phyloP scores from a whole-genome alignment of 179 eudicot species.

The Amaranthus tricolor region DNA sequence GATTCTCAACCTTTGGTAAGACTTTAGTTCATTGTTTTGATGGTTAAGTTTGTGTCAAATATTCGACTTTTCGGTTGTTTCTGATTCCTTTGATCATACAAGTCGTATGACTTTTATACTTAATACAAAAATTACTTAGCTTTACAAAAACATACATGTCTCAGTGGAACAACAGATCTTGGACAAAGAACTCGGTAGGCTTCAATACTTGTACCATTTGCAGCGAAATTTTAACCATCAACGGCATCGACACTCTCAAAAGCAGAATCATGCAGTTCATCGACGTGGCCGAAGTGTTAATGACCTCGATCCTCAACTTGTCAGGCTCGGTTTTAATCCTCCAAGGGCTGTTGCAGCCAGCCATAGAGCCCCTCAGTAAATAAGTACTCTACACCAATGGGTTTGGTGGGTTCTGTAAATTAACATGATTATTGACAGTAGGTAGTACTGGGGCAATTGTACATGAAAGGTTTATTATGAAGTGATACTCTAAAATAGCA shows the following conservation, averaged over 20 bases:
- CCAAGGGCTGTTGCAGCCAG: conserved; percentile 33
- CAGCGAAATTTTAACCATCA: conserved; percentile 43
- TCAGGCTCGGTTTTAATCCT: conserved; percentile 33
- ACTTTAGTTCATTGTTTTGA: too few species aligned
- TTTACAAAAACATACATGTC: conserved; percentile 2
- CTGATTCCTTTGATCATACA: too few species aligned
- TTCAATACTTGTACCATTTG: conserved; percentile 53
- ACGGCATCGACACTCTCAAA: conserved; percentile 39
- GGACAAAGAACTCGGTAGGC: conserved; percentile 72
- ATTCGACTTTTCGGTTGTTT: too few species aligned
- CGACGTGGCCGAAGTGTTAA: conserved; percentile 46
- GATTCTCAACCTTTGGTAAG: too few species aligned
- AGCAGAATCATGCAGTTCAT: conserved; percentile 38
- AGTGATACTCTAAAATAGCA: too few species aligned
- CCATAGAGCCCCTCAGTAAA: conserved; percentile 29
- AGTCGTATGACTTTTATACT: too few species aligned
- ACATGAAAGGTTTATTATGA: too few species aligned
- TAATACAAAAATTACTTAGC: neutral
- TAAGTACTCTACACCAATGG: conserved; percentile 3
- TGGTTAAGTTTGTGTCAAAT: too few species aligned
- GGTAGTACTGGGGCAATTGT: conserved; percentile 4
- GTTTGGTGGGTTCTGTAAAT: neutral
- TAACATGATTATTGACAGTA: neutral
- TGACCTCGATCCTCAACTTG: conserved; percentile 42
- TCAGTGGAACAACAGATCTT: conserved; percentile 90